Conservation (phyloP, 2,329 filamentous ascomycete species). For the Samsoniella hepiali region DNA sequence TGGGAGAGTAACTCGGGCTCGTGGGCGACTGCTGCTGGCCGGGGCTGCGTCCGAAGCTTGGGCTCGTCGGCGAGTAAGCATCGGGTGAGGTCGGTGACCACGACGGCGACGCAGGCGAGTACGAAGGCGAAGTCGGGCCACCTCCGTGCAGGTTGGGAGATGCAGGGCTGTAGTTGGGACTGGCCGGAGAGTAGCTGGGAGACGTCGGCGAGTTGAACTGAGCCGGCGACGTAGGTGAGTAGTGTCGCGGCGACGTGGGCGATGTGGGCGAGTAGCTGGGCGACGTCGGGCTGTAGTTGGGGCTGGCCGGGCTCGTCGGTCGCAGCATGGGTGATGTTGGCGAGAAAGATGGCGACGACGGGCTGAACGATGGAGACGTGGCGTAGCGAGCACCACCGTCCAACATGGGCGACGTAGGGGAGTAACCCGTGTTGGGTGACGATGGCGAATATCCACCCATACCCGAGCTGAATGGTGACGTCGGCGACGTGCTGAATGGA, state of each 20-base stretch:
- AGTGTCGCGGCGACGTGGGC: conserved; percentile 54
- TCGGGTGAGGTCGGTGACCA: conserved; percentile 74
- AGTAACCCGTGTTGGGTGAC: conserved; percentile 69
- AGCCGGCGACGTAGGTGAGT: conserved; percentile 68
- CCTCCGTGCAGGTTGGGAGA: conserved; percentile 52
- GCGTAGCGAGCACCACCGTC: conserved; percentile 52
- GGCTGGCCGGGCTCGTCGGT: conserved; percentile 53
- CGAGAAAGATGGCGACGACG: conserved; percentile 61
- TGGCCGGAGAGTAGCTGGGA: conserved; percentile 68
- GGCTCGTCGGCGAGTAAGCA: conserved; percentile 62
- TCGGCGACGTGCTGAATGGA: conserved; percentile 70
- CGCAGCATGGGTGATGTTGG: conserved; percentile 59
- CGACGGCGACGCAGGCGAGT: conserved; percentile 68
- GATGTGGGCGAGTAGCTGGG: conserved; percentile 63
- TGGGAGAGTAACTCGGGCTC: conserved; percentile 71
- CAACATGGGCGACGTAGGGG: conserved; percentile 48
- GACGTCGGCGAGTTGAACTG: conserved; percentile 73
- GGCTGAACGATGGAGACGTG: conserved; percentile 61
- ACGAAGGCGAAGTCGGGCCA: conserved; percentile 54
- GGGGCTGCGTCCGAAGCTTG: conserved; percentile 54
- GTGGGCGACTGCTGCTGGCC: conserved; percentile 59
- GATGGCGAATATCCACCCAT: conserved; percentile 69
- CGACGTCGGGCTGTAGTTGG: conserved; percentile 63
- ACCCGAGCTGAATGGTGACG: conserved; percentile 59
- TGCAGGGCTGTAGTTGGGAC: conserved; percentile 69